Evolutionary conservation across 352 stramenopile species (phyloP), one percentile per base, ranked within the genome.

Genomic region (Phytophthora citricola): DNA sequence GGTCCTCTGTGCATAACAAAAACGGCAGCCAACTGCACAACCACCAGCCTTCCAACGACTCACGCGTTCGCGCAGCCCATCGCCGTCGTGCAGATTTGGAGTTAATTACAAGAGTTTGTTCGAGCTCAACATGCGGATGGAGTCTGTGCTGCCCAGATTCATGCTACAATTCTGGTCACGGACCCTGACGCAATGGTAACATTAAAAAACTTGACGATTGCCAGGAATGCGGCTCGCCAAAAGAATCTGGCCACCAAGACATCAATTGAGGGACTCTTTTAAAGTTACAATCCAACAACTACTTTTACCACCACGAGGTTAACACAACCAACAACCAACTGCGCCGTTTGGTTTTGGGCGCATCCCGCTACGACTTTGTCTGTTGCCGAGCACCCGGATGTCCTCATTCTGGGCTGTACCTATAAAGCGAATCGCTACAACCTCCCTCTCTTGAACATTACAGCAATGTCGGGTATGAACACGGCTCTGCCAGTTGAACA

Each of bases 301-400:
- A 55, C 15, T 51, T 20, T 15, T 45, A 32, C 27, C 34, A 15
- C 2, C 9, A 49, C n/a, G n/a, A 20, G 10, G 20, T 31, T 12
- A 32, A 49, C 17, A 1, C 22, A 3, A 8, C 6, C 1, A 58
- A 22, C 4, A 43, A 49, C 46, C 20, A 49, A 7, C 24, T 63
- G 1, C 44, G 55, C 1, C 49, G 57, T 11, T 44, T 59, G 17
- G n/a, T 55, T 54, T 49, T 58, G 57, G 56, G 49, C 49, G 1
- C 27, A 55, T 31, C 56, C 53, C 4, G 38, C 29, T 2, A 54
- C 63, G 0, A 43, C 58, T 59, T 8, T 59, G 52, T 11, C 11
- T 5, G n/a, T 9, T 24, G 32, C 32, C 12, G 32, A 38, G 1
- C 58, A 65, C 2, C 26, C 14, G 1, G 43, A 66, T 26, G 20